These are phyloP conservation scores for Saturnispora kantuleensis DNA, from an alignment of 805 yeast genomes.

Conservation along the genomic window DNA sequence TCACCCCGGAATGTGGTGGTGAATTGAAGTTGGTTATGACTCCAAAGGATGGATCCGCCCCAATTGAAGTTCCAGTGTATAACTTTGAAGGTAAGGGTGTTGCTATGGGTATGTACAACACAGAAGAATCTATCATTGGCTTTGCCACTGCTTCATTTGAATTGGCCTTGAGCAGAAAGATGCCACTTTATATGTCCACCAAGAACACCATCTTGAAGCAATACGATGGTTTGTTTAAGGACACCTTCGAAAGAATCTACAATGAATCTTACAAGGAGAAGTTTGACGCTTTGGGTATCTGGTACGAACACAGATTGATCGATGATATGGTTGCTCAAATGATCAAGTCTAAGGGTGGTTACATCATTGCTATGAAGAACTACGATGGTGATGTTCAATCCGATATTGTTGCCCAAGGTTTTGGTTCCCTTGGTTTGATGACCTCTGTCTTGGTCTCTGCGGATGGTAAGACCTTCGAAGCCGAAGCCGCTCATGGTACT, in stretches of 20 bases:
- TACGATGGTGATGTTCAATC: slow-evolving; percentile 97
- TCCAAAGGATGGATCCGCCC: slow-evolving; percentile 53
- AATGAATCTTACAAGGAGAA: slow-evolving; percentile 54
- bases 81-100: slow-evolving; percentile 68
- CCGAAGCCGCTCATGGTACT: slow-evolving; percentile 99
- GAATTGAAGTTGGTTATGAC: slow-evolving; percentile 66
- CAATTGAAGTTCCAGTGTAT: slow-evolving; percentile 50
- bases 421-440: slow-evolving; percentile 94
- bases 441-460: slow-evolving; percentile 96
- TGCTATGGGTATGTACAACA: slow-evolving; percentile 90
- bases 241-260: slow-evolving; percentile 76
- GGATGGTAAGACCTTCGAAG: slow-evolving; percentile 90
- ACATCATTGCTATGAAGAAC: slow-evolving; percentile 90
- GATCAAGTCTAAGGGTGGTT: slow-evolving; percentile 94
- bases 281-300: slow-evolving; percentile 75
- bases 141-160: slow-evolving; percentile 92
- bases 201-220: slow-evolving; percentile 90
- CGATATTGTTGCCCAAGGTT: slow-evolving; percentile 96
- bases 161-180: slow-evolving; percentile 66
- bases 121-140: slow-evolving; percentile 80
- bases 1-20: slow-evolving; percentile 70
- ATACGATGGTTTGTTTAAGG: slow-evolving; percentile 94
- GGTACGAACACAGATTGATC: slow-evolving; percentile 94
- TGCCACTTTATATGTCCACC: slow-evolving; percentile 81
- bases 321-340: slow-evolving; percentile 99